These are phyloP conservation scores for Clavariopsis aquatica DNA, from an alignment of 495 filamentous ascomycete species.

Conservation along the genomic window DNA sequence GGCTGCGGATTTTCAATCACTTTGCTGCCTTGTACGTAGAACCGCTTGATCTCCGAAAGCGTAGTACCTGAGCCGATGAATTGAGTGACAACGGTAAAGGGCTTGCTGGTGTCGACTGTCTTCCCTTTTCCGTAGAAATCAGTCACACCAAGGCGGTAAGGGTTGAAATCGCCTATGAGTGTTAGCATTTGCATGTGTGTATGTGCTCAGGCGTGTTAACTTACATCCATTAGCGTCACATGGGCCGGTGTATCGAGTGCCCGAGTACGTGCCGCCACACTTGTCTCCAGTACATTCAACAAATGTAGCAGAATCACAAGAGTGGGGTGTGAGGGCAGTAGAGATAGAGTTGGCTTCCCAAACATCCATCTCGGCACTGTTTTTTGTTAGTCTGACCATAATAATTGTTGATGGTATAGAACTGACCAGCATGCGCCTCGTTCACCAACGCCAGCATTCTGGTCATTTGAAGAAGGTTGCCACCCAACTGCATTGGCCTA, in stretches of 20 bases:
- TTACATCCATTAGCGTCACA: slow-evolving; percentile 65
- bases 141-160: slow-evolving; percentile 57
- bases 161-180: slow-evolving; percentile 54
- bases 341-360: slow-evolving; percentile 39
- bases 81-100: slow-evolving; percentile 68
- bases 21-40: slow-evolving; percentile 63
- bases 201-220: neutral
- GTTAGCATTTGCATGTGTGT: neutral
- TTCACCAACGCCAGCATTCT: slow-evolving; percentile 59
- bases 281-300: slow-evolving; percentile 25
- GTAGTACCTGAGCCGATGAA: slow-evolving; percentile 57
- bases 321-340: slow-evolving; percentile 43
- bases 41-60: slow-evolving; percentile 54
- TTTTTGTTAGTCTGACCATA: neutral
- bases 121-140: slow-evolving; percentile 58
- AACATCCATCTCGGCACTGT: slow-evolving; percentile 34
- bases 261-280: slow-evolving; percentile 45
- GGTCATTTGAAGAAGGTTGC: slow-evolving; percentile 57
- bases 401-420: too few species aligned
- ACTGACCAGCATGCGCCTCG: slow-evolving; percentile 41
- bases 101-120: slow-evolving; percentile 59
- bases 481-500: slow-evolving; percentile 55
- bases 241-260: slow-evolving; percentile 48
- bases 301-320: slow-evolving; percentile 31
- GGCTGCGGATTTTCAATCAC: slow-evolving; percentile 60